These are phyloP conservation scores for Ceratocystis variospora DNA, from an alignment of 2,329 filamentous ascomycete species.

Conservation along the genomic window DNA sequence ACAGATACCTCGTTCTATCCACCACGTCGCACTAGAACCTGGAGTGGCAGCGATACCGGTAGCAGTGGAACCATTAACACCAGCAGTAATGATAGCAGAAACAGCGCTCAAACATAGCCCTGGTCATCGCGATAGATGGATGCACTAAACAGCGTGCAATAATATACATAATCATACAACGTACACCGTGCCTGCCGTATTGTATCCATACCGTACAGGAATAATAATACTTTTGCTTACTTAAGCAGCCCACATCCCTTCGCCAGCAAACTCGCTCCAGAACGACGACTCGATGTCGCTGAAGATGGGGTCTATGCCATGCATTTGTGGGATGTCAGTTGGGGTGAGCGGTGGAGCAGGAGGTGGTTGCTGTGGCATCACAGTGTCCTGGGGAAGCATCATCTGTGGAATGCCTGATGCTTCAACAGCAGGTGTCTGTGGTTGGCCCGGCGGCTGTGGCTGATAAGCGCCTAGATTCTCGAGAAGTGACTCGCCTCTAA, in stretches of 20 bases:
- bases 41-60: too few relatives aligned
- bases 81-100: too few relatives aligned
- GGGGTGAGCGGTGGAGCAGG: background rate
- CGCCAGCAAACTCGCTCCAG: slow-evolving; percentile 26
- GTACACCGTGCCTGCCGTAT: background rate
- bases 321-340: slow-evolving; percentile 4
- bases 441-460: slow-evolving; percentile 4
- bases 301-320: slow-evolving; percentile 33
- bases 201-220: background rate
- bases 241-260: slow-evolving; percentile 26
- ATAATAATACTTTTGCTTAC: background rate
- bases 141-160: background rate
- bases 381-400: background rate
- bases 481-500: background rate
- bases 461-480: background rate
- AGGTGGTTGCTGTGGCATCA: background rate
- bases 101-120: too few relatives aligned
- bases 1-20: background rate
- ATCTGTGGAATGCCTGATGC: background rate
- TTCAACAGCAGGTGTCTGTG: slow-evolving; percentile 14
- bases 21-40: background rate
- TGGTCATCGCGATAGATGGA: too few relatives aligned
- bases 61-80: too few relatives aligned
- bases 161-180: background rate
- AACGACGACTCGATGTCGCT: slow-evolving; percentile 13